These are phyloP conservation scores for Medicago ruthenica DNA, from an alignment of 306 rosid species.

Conservation along the genomic window DNA sequence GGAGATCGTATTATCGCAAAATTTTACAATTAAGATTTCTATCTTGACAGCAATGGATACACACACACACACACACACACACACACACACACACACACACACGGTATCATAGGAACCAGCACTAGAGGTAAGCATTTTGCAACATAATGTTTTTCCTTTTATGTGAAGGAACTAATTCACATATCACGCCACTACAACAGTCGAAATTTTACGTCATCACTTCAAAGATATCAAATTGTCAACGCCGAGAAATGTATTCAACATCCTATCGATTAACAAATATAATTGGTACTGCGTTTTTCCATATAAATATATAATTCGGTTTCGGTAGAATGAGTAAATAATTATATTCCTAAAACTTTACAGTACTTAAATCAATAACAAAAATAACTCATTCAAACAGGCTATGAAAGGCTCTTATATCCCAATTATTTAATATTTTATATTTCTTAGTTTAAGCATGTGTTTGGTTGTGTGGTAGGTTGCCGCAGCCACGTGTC, in stretches of 20 bases:
- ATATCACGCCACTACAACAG: background rate
- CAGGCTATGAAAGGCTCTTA: background rate
- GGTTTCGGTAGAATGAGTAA: background rate
- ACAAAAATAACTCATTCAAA: background rate
- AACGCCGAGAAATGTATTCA: conserved; percentile 1
- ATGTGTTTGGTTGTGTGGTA: no score
- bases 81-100: no score
- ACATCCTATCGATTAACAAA: background rate
- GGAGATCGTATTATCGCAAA: background rate
- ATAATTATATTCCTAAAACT: background rate
- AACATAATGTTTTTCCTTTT: conserved; percentile 12
- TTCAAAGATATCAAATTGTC: conserved; percentile 5
- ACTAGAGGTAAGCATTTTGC: conserved; percentile 11
- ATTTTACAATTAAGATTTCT: background rate
- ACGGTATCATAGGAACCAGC: conserved; percentile 9
- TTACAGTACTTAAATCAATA: background rate
- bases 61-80: no score
- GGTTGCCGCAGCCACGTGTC: no score
- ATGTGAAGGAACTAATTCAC: conserved; percentile 6
- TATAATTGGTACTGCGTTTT: background rate
- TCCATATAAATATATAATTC: background rate
- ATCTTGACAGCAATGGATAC: background rate
- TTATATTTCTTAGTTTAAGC: background rate
- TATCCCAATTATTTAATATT: background rate
- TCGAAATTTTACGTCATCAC: conserved; percentile 1